Conservation (phyloP, 2,329 filamentous ascomycete genomes). For the Aspergillus ruber region DNA sequence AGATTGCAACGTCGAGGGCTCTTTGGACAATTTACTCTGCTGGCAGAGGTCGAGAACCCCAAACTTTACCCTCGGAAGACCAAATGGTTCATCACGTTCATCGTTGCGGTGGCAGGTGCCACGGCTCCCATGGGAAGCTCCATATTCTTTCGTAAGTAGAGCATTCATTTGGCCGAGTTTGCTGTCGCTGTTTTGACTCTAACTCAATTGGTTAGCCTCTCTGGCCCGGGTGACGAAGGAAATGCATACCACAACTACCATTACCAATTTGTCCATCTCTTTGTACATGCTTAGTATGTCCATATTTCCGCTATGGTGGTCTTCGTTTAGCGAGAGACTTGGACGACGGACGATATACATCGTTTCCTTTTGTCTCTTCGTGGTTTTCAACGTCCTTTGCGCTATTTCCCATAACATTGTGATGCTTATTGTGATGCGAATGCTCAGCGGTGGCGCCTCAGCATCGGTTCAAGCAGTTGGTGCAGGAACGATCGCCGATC, state of each 20-base stretch:
- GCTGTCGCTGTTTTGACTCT: constrained; percentile 1
- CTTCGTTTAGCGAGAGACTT: constrained; percentile 64
- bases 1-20: constrained; percentile 60
- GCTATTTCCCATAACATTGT: constrained; percentile 63
- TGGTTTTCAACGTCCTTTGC: constrained; percentile 63
- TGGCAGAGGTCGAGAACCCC: constrained; percentile 73
- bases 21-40: constrained; percentile 61
- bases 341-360: constrained; percentile 76
- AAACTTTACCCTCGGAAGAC: constrained; percentile 64
- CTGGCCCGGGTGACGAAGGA: constrained; percentile 58
- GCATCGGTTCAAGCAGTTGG: constrained; percentile 78
- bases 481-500: constrained; percentile 73
- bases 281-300: constrained; percentile 78
- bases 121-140: constrained; percentile 77
- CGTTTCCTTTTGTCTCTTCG: constrained; percentile 64
- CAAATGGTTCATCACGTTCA: constrained; percentile 79
- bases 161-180: background rate
- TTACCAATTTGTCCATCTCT: constrained; percentile 69
- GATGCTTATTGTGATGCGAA: constrained; percentile 72
- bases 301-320: constrained; percentile 84
- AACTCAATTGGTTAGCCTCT: constrained; percentile 48
- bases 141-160: constrained; percentile 68
- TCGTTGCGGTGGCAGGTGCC: constrained; percentile 69
- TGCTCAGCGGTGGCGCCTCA: constrained; percentile 67
- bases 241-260: constrained; percentile 56